These are phyloP conservation scores for Apiospora phragmitis DNA, from an alignment of 2,329 filamentous ascomycete genomes.

Conservation along the genomic window DNA sequence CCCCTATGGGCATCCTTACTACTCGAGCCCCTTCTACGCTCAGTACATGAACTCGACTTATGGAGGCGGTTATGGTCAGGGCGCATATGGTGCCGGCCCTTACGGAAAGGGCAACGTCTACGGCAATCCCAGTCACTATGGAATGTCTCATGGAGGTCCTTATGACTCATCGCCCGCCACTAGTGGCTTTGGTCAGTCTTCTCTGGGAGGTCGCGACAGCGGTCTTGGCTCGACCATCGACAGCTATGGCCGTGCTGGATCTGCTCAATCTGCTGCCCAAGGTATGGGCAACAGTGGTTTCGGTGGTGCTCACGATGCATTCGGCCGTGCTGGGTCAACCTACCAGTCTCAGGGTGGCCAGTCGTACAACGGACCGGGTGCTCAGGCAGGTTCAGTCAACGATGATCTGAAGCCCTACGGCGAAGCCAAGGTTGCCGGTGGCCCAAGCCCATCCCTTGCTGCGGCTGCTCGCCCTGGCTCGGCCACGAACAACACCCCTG, in stretches of 20 bases:
- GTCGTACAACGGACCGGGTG: slow-evolving; percentile 50
- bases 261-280: slow-evolving; percentile 51
- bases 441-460: slow-evolving; percentile 57
- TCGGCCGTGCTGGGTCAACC: slow-evolving; percentile 51
- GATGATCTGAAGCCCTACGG: slow-evolving; percentile 63
- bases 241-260: slow-evolving; percentile 54
- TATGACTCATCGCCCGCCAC: slow-evolving; percentile 58
- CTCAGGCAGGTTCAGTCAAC: slow-evolving; percentile 44
- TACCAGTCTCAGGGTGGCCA: slow-evolving; percentile 59
- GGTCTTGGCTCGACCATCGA: slow-evolving; percentile 50
- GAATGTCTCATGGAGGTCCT: slow-evolving; percentile 55
- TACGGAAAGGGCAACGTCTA: slow-evolving; percentile 59
- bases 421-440: slow-evolving; percentile 53
- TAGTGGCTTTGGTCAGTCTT: slow-evolving; percentile 52
- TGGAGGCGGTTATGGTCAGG: slow-evolving; percentile 53
- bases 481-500: slow-evolving; percentile 55
- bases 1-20: slow-evolving; percentile 47
- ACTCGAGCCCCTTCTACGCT: slow-evolving; percentile 62
- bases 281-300: slow-evolving; percentile 53
- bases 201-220: slow-evolving; percentile 52
- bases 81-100: slow-evolving; percentile 47
- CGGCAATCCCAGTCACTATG: slow-evolving; percentile 54
- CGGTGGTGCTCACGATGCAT: slow-evolving; percentile 56
- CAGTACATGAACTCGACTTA: slow-evolving; percentile 57
- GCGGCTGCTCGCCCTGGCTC: slow-evolving; percentile 59